Evolutionary conservation across 1,284 basidiomycete species (phyloP).

Genomic region (Boletus nobilissimus): DNA sequence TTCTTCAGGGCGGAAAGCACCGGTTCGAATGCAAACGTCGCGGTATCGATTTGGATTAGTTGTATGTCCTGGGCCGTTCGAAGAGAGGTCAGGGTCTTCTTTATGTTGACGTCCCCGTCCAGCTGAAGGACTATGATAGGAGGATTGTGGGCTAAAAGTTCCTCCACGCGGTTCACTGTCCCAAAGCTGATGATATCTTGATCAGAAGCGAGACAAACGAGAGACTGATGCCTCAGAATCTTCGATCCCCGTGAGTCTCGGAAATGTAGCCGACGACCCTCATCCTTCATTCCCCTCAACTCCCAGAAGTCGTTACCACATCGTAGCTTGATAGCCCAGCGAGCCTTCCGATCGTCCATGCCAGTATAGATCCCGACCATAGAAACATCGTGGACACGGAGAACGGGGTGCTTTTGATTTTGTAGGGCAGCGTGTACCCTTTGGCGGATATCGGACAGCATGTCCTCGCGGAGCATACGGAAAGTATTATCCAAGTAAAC

Average conservation of each 20-base stretch:
- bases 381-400: conserved; percentile 53
- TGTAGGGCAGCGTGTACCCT: conserved; percentile 53
- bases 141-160: conserved; percentile 56
- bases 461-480: conserved; percentile 71
- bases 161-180: conserved; percentile 63
- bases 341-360: conserved; percentile 46
- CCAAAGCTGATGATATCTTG: conserved; percentile 62
- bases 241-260: conserved; percentile 51
- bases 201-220: conserved; percentile 63
- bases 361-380: conserved; percentile 53
- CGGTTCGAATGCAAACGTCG: conserved; percentile 70
- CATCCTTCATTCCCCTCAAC: conserved; percentile 45
- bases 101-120: conserved; percentile 54
- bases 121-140: conserved; percentile 65
- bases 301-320: conserved; percentile 54
- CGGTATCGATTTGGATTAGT: conserved; percentile 69
- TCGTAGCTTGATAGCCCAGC: conserved; percentile 60
- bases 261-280: conserved; percentile 46
- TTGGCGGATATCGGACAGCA: conserved; percentile 71
- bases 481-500: conserved; percentile 73
- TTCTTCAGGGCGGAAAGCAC: conserved; percentile 64
- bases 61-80: conserved; percentile 48
- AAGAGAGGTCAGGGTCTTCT: conserved; percentile 55
- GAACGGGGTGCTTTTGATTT: conserved; percentile 53
- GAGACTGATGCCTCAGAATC: conserved; percentile 61